Percentiles rank a stretch among this genome's conserved stretches.
phyloP scores from a whole-genome alignment of 371 early-diverging fungal species.

The Lichtheimia corymbifera region DNA sequence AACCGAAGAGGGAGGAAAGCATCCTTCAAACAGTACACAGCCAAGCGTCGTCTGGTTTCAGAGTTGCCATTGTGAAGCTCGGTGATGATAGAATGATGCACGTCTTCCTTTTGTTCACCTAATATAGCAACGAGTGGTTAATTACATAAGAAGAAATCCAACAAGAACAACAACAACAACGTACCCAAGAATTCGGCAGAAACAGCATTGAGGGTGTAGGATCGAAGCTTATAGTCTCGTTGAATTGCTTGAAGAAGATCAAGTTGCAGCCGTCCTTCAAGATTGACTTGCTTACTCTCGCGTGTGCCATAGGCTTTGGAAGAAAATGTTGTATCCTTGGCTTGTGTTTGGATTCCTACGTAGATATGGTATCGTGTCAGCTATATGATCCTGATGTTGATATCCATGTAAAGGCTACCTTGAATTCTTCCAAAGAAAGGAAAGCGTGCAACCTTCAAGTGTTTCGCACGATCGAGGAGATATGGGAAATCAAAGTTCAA shows the following conservation, averaged over 20 bases:
- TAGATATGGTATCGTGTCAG: not conserved
- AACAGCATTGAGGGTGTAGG: slow-evolving; percentile 98
- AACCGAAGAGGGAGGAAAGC: slow-evolving; percentile 96
- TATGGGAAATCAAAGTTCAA: slow-evolving; percentile 99
- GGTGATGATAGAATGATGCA: slow-evolving; percentile 98
- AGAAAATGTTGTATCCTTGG: slow-evolving; percentile 84
- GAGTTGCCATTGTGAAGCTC: slow-evolving; percentile 94
- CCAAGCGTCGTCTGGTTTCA: slow-evolving; percentile 97
- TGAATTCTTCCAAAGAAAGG: slow-evolving; percentile 88
- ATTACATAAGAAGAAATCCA: not conserved
- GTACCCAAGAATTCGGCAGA: slow-evolving; percentile 93
- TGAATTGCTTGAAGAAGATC: slow-evolving; percentile 97
- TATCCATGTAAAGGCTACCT: slow-evolving; percentile 22
- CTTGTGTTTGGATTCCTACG: slow-evolving; percentile 61
- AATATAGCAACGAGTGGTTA: not conserved
- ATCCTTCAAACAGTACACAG: slow-evolving; percentile 99
- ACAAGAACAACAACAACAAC: slow-evolving; percentile 4
- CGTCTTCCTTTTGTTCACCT: slow-evolving; percentile 99
- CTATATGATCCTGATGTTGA: not conserved
- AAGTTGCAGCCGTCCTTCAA: slow-evolving; percentile 96
- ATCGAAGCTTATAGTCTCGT: slow-evolving; percentile 96
- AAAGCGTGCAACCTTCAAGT: slow-evolving; percentile 77
- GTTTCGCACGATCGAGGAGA: slow-evolving; percentile 90
- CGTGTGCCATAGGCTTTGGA: slow-evolving; percentile 95
- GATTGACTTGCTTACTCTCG: slow-evolving; percentile 83